Percentiles rank a stretch among this genome's conserved stretches.
Conservation (phyloP, 805 yeast genomes). For the Spencermartinsiella europaea region DNA sequence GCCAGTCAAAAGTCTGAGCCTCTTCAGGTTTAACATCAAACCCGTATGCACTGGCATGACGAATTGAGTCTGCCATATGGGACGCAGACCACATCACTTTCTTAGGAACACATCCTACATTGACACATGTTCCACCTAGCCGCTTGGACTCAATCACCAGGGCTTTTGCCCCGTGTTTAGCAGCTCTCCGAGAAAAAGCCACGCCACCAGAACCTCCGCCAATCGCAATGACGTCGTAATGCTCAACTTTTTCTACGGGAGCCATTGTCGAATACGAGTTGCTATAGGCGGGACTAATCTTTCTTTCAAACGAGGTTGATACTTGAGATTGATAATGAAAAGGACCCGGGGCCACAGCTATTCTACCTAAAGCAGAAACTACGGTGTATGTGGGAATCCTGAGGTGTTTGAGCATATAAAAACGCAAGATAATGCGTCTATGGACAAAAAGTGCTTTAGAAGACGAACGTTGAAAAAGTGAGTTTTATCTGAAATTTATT, state of each 20-base stretch:
- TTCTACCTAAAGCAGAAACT: not conserved
- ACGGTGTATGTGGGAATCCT: not conserved
- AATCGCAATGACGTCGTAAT: conserved; percentile 87
- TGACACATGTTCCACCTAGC: conserved; percentile 98
- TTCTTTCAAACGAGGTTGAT: too few relatives aligned
- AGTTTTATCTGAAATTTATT: too few relatives aligned
- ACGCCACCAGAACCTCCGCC: conserved; percentile 99
- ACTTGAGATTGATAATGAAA: not conserved
- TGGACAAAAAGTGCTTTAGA: too few relatives aligned
- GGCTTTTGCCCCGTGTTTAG: conserved; percentile 82
- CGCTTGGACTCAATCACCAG: conserved; percentile 71
- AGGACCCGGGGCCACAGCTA: not conserved
- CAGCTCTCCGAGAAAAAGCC: conserved; percentile 97
- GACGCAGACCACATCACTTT: conserved; percentile 99
- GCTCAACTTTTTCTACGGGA: conserved; percentile 39
- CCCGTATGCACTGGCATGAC: conserved; percentile 79
- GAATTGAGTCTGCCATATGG: conserved; percentile 72
- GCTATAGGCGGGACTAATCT: not conserved
- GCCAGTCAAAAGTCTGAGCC: conserved; percentile 74
- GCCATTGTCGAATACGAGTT: conserved; percentile 41
- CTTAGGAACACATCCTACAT: conserved; percentile 99
- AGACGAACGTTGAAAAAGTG: too few relatives aligned
- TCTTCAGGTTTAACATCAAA: conserved; percentile 54
- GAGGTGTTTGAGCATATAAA: not conserved
- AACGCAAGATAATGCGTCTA: too few relatives aligned